Evolutionary conservation across 768 basidiomycete species (phyloP), one percentile per base, ranked within the genome.

Genomic region (Termitomyces sp.): DNA sequence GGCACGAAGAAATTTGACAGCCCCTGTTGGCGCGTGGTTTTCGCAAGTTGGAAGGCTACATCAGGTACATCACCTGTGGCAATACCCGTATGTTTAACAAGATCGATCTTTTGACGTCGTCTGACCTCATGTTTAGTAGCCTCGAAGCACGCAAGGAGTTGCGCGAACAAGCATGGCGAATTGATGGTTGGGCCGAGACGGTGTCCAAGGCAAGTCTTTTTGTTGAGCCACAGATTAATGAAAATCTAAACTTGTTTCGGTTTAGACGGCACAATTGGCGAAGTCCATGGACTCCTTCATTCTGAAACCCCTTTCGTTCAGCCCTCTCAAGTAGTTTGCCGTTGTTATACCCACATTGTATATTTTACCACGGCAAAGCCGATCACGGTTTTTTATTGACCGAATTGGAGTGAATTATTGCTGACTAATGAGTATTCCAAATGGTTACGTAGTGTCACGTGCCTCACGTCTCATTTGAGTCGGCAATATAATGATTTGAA

Each of bases 51-150:
- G 92, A 52, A 81, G 88, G 48, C 76, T 92, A 54, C 88, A 92
- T 67, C 82, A 92, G 63, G 96, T 97, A 8, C 91, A 98, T 69
- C 96, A 98, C 73, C 83, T 98, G 74, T 98, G 96, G 96, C 95
- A 98, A 73, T 96, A 96, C 69, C 86, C 87, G 92, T 93, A 65
- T 68, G 87, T 80, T 59, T 49, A 5, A 36, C 58, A 22, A 55
- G 16, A 51, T 20, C 18, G 46, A 60, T 57, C 52, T 47, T 53
- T 55, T 60, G 53, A 50, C 57, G 49, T 20, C 46, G 56, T 56
- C 58, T 61, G 55, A 55, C 32, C 50, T 47, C 49, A 7, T 52
- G 46, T 50, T 51, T 59, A 90, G 90, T 56, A 83, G 83, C 64
- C 78, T 97, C 56, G 85, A 92, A 60, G 81, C 80, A 8, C 80